Base-by-base conservation (phyloP, 176 grass and related monocot genomes). In the Thalia dealbata region DNA sequence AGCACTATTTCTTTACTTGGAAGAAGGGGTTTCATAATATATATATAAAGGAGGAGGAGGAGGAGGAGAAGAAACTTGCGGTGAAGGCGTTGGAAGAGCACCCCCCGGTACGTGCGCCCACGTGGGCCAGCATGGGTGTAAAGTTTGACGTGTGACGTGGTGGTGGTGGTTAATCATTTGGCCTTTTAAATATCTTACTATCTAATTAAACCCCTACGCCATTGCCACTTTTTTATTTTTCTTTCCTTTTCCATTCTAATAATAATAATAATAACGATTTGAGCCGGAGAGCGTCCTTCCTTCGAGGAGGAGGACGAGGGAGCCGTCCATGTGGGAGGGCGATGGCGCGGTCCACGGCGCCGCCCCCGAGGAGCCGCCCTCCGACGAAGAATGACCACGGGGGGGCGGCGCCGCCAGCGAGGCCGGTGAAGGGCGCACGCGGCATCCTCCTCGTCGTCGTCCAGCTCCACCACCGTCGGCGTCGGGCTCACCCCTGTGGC, bases 401-500 rank as follows among this genome's bases (percentile, higher is more conserved):
- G 70, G 1, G n/a, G 46, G 70, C 46, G 26, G 46, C 48, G 25
- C 24, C 74, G 75, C 76, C 81, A n/a, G 81, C 87, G 52, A 91
- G 75, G 77, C 88, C 80, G 52, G 79, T 64, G 14, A 82, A 78
- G 32, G 90, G 81, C 24, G 87, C 81, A 28, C 78, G 85, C 81
- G 88, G 83, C 27, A 88, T 84, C 29, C 63, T 93, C 87, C 43
- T 86, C 80, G 87, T 99, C n/a, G n/a, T n/a, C n/a, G n/a, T n/a
- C n/a, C n/a, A n/a, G n/a, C n/a, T n/a, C 95, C 22, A 99, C 87
- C 77, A 93, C 95, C 76, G 91, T 80, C 68, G 91, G 87, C 10
- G 81, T 88, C 15, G 90, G 95, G 83, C 92, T 85, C 27, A 99
- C 90, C 7, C 95, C 95, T 87, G 93, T 99, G 76, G n/a, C n/a